phyloP scores from a whole-genome alignment of 2,329 filamentous ascomycete genomes.

The Xylaria sp. region DNA sequence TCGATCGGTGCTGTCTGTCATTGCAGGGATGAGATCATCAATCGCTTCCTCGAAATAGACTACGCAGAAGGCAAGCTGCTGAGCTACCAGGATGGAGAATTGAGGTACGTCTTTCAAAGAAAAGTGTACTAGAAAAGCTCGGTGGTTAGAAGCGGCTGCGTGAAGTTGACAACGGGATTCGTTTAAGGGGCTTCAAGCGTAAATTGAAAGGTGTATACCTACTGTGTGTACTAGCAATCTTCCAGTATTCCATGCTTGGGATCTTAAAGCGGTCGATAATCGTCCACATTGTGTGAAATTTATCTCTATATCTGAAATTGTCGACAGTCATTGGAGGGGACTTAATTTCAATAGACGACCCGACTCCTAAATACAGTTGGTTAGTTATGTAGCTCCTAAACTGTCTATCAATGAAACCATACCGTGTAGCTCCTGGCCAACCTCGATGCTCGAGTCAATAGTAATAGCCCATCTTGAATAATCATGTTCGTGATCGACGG shows the following conservation, averaged over 20 bases:
- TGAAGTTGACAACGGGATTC: neutral
- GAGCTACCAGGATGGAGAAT: conserved; percentile 18
- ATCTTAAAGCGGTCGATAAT: conserved; percentile 8
- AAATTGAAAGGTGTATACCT: neutral
- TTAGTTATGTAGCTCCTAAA: neutral
- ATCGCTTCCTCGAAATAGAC: conserved; percentile 33
- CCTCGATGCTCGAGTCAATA: conserved; percentile 19
- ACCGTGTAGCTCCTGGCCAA: neutral
- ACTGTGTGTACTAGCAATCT: conserved; percentile 20
- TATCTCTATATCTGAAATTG: neutral
- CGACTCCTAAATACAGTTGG: neutral
- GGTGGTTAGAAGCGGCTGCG: neutral
- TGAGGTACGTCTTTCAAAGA: neutral
- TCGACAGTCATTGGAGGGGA: conserved; percentile 7
- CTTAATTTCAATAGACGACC: conserved; percentile 22
- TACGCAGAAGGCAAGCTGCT: conserved; percentile 28
- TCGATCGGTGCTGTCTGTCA: neutral
- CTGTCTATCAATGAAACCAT: neutral
- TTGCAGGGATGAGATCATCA: conserved; percentile 15
- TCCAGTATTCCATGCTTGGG: conserved; percentile 12
- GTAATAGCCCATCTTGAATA: conserved; percentile 20
- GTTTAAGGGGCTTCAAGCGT: neutral
- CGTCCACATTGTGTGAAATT: conserved; percentile 14
- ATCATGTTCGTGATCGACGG: neutral
- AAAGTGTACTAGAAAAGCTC: conserved; percentile 15